phyloP scores from a whole-genome alignment of 495 filamentous ascomycete genomes.

The Aspergillus asperescens region DNA sequence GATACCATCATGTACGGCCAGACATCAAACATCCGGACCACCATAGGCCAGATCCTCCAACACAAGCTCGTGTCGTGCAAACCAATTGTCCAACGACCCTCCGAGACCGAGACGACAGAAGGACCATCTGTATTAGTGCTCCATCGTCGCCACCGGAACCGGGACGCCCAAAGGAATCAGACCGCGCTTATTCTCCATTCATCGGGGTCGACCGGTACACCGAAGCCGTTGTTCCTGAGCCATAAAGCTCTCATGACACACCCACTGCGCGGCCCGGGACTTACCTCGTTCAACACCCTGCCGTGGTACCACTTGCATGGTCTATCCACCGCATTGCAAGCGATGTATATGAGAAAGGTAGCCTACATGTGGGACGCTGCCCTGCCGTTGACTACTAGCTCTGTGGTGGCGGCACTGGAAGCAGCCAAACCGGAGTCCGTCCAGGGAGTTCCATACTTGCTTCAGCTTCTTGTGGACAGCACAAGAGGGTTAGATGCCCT shows the following conservation, averaged over 20 bases:
- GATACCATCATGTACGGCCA: constrained; percentile 41
- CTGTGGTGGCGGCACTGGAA: constrained; percentile 43
- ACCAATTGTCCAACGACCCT: constrained; percentile 23
- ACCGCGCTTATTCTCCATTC: constrained; percentile 50
- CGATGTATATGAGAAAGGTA: constrained; percentile 49
- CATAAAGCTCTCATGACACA: constrained; percentile 40
- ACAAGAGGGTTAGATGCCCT: constrained; percentile 43
- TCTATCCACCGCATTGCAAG: constrained; percentile 41
- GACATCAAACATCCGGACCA: constrained; percentile 35
- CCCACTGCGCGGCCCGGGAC: constrained; percentile 25
- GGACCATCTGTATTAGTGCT: constrained; percentile 30
- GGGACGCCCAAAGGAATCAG: constrained; percentile 27
- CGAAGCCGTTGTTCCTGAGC: constrained; percentile 46
- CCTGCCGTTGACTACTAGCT: constrained; percentile 49
- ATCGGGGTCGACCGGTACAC: constrained; percentile 54
- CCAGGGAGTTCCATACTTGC: constrained; percentile 52
- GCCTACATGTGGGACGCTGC: constrained; percentile 47
- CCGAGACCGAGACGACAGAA: constrained; percentile 3
- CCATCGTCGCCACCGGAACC: constrained; percentile 28
- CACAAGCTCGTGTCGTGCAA: constrained; percentile 31
- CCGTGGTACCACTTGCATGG: constrained; percentile 54
- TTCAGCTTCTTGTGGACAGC: constrained; percentile 49
- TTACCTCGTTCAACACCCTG: constrained; percentile 50
- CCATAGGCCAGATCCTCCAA: constrained; percentile 39
- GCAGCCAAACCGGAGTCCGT: constrained; percentile 45